These are phyloP conservation scores for Lagenidium giganteum DNA, from an alignment of 352 stramenopile genomes.

Conservation along the genomic window DNA sequence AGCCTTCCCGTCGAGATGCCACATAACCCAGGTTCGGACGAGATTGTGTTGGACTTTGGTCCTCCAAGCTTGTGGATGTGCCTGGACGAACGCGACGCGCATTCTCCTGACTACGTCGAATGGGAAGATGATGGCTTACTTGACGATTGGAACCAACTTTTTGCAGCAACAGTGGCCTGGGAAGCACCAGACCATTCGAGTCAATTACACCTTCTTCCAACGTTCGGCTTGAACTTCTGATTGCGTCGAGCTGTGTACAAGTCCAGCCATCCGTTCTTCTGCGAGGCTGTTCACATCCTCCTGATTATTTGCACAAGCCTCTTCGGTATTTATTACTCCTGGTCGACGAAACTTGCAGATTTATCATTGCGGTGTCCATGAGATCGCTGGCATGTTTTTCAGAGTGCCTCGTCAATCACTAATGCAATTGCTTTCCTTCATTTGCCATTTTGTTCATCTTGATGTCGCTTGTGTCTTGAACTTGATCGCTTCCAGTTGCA, in stretches of 20 bases:
- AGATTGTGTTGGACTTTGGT: conserved; percentile 3
- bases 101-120: background rate
- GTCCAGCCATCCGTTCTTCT: no score
- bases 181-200: no score
- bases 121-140: background rate
- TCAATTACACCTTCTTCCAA: conserved; percentile 5
- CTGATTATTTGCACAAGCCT: no score
- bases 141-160: background rate
- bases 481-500: conserved; percentile 34
- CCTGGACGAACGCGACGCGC: conserved; percentile 22
- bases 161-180: background rate
- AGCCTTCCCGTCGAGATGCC: background rate
- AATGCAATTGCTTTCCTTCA: conserved; percentile 1
- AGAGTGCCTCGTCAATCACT: background rate
- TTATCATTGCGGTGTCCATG: background rate
- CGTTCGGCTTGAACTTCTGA: background rate
- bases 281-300: no score
- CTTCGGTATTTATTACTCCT: no score
- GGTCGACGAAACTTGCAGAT: background rate
- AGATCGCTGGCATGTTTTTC: background rate
- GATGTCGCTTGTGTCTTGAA: no score
- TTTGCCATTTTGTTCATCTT: no score
- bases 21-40: no score
- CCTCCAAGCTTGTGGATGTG: conserved; percentile 5
- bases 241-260: no score